phyloP scores from a whole-genome alignment of 2,329 filamentous ascomycete genomes.

The Colletotrichum tofieldiae region DNA sequence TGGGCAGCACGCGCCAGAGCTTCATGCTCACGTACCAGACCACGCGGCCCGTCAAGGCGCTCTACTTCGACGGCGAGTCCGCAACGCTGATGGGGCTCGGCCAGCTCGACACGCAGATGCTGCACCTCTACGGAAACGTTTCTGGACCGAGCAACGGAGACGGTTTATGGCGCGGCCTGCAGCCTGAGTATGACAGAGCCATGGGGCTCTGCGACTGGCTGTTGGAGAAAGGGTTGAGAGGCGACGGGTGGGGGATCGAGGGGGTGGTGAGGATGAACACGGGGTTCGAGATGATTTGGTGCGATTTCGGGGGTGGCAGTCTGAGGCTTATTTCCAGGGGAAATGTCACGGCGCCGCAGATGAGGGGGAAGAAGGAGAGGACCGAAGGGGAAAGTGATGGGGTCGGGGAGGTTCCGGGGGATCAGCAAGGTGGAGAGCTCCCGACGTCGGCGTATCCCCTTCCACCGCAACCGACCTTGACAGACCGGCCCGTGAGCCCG shows the following conservation, averaged over 20 bases:
- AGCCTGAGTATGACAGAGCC: conserved; percentile 64
- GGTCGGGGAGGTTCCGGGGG: conserved; percentile 23
- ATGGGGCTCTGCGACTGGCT: conserved; percentile 64
- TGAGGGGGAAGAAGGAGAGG: conserved; percentile 40
- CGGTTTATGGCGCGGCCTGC: conserved; percentile 53
- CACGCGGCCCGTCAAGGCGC: conserved; percentile 56
- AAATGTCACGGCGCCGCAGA: conserved; percentile 63
- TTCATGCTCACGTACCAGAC: conserved; percentile 66
- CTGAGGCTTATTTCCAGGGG: conserved; percentile 59
- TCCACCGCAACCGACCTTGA: conserved; percentile 55
- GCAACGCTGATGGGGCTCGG: conserved; percentile 64
- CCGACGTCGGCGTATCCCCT: conserved; percentile 53
- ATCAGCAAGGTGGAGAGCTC: conserved; percentile 19
- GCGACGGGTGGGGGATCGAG: conserved; percentile 63
- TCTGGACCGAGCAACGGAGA: conserved; percentile 50
- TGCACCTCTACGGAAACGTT: conserved; percentile 64
- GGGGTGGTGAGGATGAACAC: conserved; percentile 67
- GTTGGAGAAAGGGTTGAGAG: conserved; percentile 56
- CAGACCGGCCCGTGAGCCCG: conserved; percentile 54
- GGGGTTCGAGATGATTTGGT: conserved; percentile 69
- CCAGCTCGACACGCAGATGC: conserved; percentile 65
- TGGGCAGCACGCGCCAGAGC: conserved; percentile 60
- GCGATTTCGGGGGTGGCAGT: conserved; percentile 62
- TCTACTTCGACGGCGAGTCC: conserved; percentile 68
- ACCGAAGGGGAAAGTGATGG: background rate